Conservation (phyloP, 805 yeast species). For the Lipomyces mesembrius region DNA sequence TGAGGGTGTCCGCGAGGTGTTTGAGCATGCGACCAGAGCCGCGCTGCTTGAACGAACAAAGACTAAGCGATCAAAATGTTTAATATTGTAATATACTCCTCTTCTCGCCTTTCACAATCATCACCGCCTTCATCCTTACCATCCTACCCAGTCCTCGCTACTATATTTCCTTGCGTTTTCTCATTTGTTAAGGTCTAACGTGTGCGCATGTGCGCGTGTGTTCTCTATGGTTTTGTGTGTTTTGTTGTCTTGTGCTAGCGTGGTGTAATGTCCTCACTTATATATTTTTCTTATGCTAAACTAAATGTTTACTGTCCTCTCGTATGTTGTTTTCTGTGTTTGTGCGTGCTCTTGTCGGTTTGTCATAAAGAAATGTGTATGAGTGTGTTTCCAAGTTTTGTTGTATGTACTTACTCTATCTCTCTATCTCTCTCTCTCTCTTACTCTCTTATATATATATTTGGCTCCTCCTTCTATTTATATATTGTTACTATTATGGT, state of each 20-base stretch:
- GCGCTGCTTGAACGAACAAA: conserved; percentile 71
- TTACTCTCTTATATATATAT: background rate
- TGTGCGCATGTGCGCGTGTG: background rate
- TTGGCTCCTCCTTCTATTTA: background rate
- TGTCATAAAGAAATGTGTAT: background rate
- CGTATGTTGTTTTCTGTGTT: conserved; percentile 1
- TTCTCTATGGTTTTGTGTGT: background rate
- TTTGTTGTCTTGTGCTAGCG: background rate
- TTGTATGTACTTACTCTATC: conserved; percentile 6
- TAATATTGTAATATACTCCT: conserved; percentile 54
- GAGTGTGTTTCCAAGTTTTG: background rate
- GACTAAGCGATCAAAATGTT: conserved; percentile 67
- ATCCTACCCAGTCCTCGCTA: background rate
- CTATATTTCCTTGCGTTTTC: conserved; percentile 1
- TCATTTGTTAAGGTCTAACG: conserved; percentile 3
- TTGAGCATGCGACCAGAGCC: conserved; percentile 91
- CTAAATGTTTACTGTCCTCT: conserved; percentile 14
- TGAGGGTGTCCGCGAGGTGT: conserved; percentile 90
- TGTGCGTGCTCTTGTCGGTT: conserved; percentile 7
- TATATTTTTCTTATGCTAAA: conserved; percentile 15
- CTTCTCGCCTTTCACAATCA: background rate
- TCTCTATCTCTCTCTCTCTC: background rate
- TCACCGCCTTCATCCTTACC: background rate
- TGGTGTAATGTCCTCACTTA: background rate
- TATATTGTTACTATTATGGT: background rate